Evolutionary conservation across 2,329 filamentous ascomycete genomes (phyloP), one percentile per base, ranked within the genome.

Genomic region (Penicillium concentricum): DNA sequence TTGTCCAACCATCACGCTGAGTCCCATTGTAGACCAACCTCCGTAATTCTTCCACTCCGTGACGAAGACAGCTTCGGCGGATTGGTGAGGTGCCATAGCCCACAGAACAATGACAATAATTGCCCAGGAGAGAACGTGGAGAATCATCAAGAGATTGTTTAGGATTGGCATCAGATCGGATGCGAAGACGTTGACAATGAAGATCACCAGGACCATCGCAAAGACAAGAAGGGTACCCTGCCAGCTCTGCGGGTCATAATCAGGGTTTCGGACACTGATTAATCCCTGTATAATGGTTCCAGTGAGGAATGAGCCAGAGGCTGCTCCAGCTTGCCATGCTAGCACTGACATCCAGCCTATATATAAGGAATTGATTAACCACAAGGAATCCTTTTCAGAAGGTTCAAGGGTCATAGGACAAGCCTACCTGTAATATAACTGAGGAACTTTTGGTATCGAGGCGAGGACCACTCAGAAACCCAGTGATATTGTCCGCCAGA

Each of bases 401-500:
- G 24, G n/a, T 26, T 6, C 6, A 12, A 13, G 13, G 30, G 2
- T 3, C 18, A 15, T 22, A 18, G 20, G 5, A 26, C 9, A n/a
- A 16, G 5, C 47, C 5, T n/a, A 50, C 47, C 47, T n/a, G 47
- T 78, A n/a, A 81, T 67, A 64, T 85, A 87, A 57, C 80, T 83
- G 2, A 84, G 70, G 38, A 81, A 77, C 54, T 80, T 82, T 61
- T 84, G 81, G 49, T 77, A 75, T 42, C 70, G 68, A 0, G 67
- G 71, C 0, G 81, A 78, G 0, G 82, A 78, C 57, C 84, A 83
- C 50, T 50, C 47, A 6, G 47, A 50, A 13, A 50, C 46, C 46
- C 46, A 50, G 18, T 50, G 37, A 12, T 50, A 85, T 61, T 85
- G 82, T 2, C 83, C 83, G 22, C 83, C 82, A 5, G 79, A 78